phyloP scores from a whole-genome alignment of 2,329 filamentous ascomycete genomes.

The Colletotrichum sp. region DNA sequence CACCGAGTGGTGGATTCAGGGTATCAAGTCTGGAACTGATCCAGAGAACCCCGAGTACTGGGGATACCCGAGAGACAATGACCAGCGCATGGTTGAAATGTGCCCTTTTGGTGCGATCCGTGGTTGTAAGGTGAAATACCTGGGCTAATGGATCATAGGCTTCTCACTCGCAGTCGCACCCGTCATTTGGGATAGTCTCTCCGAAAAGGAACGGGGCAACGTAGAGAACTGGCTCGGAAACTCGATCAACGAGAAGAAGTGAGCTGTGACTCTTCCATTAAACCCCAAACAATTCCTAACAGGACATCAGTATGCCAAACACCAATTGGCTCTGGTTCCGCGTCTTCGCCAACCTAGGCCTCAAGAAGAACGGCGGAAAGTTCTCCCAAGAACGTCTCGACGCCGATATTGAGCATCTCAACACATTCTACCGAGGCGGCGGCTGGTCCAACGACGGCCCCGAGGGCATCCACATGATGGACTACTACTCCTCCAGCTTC shows the following conservation, averaged over 20 bases:
- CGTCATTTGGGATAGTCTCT: conserved; percentile 70
- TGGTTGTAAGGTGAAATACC: too few species aligned
- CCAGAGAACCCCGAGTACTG: conserved; percentile 75
- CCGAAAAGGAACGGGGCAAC: conserved; percentile 65
- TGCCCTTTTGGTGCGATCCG: conserved; percentile 66
- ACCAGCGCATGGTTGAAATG: conserved; percentile 87
- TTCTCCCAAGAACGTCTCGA: conserved; percentile 74
- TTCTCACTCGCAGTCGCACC: conserved; percentile 75
- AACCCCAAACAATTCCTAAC: background rate
- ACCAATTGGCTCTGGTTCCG: conserved; percentile 81
- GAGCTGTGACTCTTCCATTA: conserved; percentile 9
- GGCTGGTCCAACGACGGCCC: conserved; percentile 87
- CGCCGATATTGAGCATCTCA: conserved; percentile 77
- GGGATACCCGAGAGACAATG: conserved; percentile 77
- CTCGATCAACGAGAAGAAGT: conserved; percentile 79
- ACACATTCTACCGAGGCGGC: conserved; percentile 82
- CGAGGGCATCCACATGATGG: conserved; percentile 81
- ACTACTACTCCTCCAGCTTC: conserved; percentile 84
- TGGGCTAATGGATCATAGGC: conserved; percentile 37
- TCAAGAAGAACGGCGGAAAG: conserved; percentile 75
- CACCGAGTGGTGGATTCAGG: conserved; percentile 71
- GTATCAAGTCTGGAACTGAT: conserved; percentile 73
- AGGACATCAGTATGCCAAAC: conserved; percentile 67
- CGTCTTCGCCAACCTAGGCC: conserved; percentile 80
- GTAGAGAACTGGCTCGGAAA: conserved; percentile 76